Base-by-base conservation (phyloP, 257 asterid species). In the Plantago ovata region DNA sequence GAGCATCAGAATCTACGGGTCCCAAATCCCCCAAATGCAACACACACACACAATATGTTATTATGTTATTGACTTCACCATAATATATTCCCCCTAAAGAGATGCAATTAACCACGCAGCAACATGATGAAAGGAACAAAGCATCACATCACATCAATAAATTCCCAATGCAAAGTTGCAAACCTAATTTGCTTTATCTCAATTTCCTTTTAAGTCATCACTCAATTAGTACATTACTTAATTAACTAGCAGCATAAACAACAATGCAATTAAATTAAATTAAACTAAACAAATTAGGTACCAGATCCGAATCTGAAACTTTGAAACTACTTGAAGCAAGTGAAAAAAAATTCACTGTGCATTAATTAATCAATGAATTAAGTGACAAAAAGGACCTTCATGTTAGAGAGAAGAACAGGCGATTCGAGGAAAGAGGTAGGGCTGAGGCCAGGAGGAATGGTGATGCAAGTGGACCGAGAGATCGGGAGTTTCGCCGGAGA, bases 401-500 rank as follows among this genome's bases (percentile, higher is more conserved):
- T 79, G 79, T 92, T 82, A 22, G 98, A 88, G 48, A 93, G 94
- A 40, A 93, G 91, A 53, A 93, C 95, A 1, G 98, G 98, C 3
- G 98, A 93, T 60, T 93, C 98, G 55, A 89, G 94, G 41, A 92
- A 82, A 51, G 98, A 84, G 3, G 98, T 82, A 38, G 98, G 98
- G 40, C 98, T 92, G 74, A 84, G 93, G 16, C 95, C 95, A 41
- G 97, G 95, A 10, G 98, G 97, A 65, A 82, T 86, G 14, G 89
- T 80, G 43, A 93, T 78, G 67, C 87, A 80, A 56, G 95, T 59
- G 0, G 98, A 81, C 84, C 97, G 83, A 58, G 94, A 81, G 86
- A 92, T 92, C 87, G 97, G 97, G 72, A 92, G 98, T 90, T 92
- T 84, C 12, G 95, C 94, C 64, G 97, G 98, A 32, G 96, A 89